Conservation (phyloP, 306 rosid species). For the Styphnolobium japonicum region DNA sequence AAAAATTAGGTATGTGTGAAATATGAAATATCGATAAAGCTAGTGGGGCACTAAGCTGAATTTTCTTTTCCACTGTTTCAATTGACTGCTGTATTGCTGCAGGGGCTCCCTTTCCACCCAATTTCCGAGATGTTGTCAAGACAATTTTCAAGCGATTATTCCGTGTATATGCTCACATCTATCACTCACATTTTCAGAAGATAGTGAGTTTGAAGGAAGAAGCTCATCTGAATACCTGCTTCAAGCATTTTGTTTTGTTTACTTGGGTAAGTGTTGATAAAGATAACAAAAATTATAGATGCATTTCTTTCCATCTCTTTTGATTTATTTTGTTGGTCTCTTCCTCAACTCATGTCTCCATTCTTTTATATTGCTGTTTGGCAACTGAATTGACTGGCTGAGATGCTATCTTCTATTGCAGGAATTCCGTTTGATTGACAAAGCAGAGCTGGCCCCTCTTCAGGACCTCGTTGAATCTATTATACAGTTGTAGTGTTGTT, state of each 20-base stretch:
- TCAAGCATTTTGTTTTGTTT: constrained; percentile 88
- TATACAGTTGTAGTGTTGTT: constrained; percentile 34
- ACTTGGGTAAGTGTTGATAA: constrained; percentile 61
- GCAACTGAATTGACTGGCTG: neutral
- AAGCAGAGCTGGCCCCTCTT: constrained; percentile 77
- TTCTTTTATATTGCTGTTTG: neutral
- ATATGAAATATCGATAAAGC: neutral
- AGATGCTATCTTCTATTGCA: constrained; percentile 36
- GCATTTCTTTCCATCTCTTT: neutral
- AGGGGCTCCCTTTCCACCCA: constrained; percentile 79
- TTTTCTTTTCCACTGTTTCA: neutral
- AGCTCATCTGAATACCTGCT: constrained; percentile 92
- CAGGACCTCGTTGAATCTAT: constrained; percentile 80
- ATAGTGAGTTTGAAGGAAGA: constrained; percentile 87
- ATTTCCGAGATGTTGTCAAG: constrained; percentile 76
- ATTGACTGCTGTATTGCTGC: constrained; percentile 1
- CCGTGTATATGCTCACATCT: constrained; percentile 88
- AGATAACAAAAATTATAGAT: neutral
- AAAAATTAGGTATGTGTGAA: constrained; percentile 65
- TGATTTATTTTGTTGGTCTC: neutral
- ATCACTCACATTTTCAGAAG: constrained; percentile 82
- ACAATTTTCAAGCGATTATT: constrained; percentile 82
- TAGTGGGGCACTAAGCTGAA: neutral
- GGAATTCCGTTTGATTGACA: constrained; percentile 79
- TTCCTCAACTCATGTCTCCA: neutral